Conservation (phyloP, 805 yeast species). For the Ogataea nitratoaversa region DNA sequence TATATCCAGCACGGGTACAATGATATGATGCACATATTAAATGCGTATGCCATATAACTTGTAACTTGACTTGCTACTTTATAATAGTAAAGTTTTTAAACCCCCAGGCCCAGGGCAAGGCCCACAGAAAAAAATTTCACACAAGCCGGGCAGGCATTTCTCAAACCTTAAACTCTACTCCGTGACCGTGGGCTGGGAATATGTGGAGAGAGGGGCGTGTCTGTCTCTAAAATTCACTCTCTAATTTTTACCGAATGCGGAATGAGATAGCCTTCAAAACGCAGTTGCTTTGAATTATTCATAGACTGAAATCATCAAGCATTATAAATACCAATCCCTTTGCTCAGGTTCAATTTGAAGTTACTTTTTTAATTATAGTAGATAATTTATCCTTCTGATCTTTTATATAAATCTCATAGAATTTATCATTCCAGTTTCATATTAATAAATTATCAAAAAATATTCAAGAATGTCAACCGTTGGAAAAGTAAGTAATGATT, state of each 20-base stretch:
- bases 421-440: too few species aligned
- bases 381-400: too few species aligned
- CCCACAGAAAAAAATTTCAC: background rate
- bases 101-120: too few species aligned
- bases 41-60: too few species aligned
- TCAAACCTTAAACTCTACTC: background rate
- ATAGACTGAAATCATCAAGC: too few species aligned
- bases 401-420: too few species aligned
- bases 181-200: background rate
- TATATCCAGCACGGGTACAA: too few species aligned
- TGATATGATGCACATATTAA: too few species aligned
- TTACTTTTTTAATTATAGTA: too few species aligned
- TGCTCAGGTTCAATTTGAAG: background rate
- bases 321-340: slow-evolving; percentile 1
- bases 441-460: too few species aligned
- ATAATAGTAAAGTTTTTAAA: too few species aligned
- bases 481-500: slow-evolving; percentile 24
- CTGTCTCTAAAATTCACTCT: background rate
- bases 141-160: background rate
- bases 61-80: too few species aligned
- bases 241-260: slow-evolving; percentile 9
- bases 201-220: background rate
- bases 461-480: slow-evolving; percentile 25
- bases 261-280: slow-evolving; percentile 17
- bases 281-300: background rate